Percentiles rank a stretch among this genome's conserved stretches.
phyloP scores from a whole-genome alignment of 495 filamentous ascomycete genomes.

The Penicillium atrosanguineum region DNA sequence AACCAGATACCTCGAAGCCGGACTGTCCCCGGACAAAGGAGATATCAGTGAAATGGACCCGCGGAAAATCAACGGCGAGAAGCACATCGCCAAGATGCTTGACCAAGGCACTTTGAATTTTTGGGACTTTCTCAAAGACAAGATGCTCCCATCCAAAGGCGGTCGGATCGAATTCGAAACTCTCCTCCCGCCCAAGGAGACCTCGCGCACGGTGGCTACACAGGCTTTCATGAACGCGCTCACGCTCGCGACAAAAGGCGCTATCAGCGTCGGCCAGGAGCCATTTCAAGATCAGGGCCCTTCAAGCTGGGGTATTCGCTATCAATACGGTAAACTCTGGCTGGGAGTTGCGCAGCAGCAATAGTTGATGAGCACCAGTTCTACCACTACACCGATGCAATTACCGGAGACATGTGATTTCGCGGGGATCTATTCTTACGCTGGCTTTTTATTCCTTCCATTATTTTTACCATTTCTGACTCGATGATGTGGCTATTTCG shows the following conservation, averaged over 20 bases:
- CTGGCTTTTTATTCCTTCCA: neutral
- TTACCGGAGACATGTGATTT: neutral
- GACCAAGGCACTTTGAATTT: constrained; percentile 60
- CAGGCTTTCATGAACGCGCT: constrained; percentile 74
- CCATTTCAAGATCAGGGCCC: constrained; percentile 18
- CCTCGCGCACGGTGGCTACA: constrained; percentile 59
- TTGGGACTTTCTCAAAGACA: constrained; percentile 52
- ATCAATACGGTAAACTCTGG: constrained; percentile 34
- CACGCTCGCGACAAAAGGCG: constrained; percentile 62
- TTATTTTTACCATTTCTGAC: neutral
- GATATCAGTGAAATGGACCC: constrained; percentile 39
- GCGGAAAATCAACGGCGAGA: constrained; percentile 37
- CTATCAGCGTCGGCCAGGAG: constrained; percentile 34
- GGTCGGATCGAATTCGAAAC: constrained; percentile 53
- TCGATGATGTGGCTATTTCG: neutral
- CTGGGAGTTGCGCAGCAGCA: neutral
- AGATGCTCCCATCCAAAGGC: neutral
- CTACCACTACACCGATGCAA: neutral
- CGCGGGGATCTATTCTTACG: neutral
- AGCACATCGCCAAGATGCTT: constrained; percentile 48
- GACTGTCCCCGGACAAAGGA: constrained; percentile 33
- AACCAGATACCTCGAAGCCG: constrained; percentile 36
- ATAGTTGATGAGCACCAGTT: neutral
- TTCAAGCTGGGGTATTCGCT: constrained; percentile 20
- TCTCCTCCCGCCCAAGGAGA: constrained; percentile 54